Evolutionary conservation across 1,284 basidiomycete species (phyloP).

Genomic region (Tylopilus orsonianus): DNA sequence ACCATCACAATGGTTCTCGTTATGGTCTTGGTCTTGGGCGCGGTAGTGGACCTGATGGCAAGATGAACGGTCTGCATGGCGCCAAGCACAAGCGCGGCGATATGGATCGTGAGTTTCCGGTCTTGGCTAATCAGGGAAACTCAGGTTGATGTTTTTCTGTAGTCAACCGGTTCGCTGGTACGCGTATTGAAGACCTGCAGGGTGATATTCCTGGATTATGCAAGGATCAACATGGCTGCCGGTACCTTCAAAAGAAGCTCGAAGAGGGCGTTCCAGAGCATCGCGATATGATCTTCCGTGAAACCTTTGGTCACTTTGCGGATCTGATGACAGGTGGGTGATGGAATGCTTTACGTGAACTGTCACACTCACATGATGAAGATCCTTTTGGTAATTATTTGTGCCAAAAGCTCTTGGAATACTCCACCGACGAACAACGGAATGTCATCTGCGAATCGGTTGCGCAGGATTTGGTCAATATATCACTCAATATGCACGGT

Average conservation of each 20-base stretch:
- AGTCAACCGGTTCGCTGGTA: conserved; percentile 95
- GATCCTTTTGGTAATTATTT: conserved; percentile 99
- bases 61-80: conserved; percentile 87
- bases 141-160: conserved; percentile 8
- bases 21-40: conserved; percentile 68
- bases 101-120: conserved; percentile 81
- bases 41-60: conserved; percentile 55
- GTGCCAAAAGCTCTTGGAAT: conserved; percentile 98
- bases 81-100: conserved; percentile 93
- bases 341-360: conserved; percentile 7
- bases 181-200: conserved; percentile 91
- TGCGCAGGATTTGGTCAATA: conserved; percentile 94
- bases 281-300: conserved; percentile 98
- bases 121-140: neutral
- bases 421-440: conserved; percentile 96
- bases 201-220: conserved; percentile 93
- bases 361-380: conserved; percentile 28
- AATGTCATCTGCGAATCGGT: conserved; percentile 98
- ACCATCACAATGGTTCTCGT: conserved; percentile 75
- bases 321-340: conserved; percentile 92
- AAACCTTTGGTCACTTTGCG: conserved; percentile 97
- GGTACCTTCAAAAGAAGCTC: conserved; percentile 98
- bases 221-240: conserved; percentile 99
- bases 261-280: conserved; percentile 94
- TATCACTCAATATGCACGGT: conserved; percentile 99